Conservation (phyloP, 129 eudicot genomes). For the Pseudognaphalium luteoalbum region DNA sequence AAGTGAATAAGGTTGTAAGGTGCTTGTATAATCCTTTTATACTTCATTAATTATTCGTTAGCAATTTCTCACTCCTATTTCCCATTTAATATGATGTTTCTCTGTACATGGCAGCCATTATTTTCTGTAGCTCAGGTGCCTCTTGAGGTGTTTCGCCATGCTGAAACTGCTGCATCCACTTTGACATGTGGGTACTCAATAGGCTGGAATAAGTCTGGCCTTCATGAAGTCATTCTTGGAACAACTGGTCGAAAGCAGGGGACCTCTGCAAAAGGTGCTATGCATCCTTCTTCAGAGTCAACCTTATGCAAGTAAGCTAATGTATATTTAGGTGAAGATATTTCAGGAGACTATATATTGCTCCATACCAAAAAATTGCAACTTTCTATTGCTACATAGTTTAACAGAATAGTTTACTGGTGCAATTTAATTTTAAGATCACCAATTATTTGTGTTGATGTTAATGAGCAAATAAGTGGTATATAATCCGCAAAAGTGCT, state of each 20-base stretch:
- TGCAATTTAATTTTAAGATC: no score
- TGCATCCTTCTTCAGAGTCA: constrained; percentile 77
- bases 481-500: no score
- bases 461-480: no score
- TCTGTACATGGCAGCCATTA: constrained; percentile 56
- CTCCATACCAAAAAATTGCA: background rate
- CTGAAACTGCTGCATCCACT: constrained; percentile 72
- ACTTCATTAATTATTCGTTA: constrained; percentile 5
- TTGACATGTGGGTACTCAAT: constrained; percentile 91
- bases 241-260: constrained; percentile 98
- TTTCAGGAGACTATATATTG: background rate
- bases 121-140: constrained; percentile 74
- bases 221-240: constrained; percentile 93
- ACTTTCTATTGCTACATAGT: background rate
- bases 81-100: constrained; percentile 19
- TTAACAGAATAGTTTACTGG: background rate
- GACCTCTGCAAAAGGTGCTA: constrained; percentile 80
- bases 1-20: constrained; percentile 81
- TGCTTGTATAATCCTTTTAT: constrained; percentile 34
- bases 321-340: background rate
- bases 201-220: constrained; percentile 78
- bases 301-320: constrained; percentile 87
- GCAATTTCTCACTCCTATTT: background rate
- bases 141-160: constrained; percentile 84
- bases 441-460: no score